phyloP scores from a whole-genome alignment of 2,329 filamentous ascomycete genomes.

The Domatiomyces catenatus region DNA sequence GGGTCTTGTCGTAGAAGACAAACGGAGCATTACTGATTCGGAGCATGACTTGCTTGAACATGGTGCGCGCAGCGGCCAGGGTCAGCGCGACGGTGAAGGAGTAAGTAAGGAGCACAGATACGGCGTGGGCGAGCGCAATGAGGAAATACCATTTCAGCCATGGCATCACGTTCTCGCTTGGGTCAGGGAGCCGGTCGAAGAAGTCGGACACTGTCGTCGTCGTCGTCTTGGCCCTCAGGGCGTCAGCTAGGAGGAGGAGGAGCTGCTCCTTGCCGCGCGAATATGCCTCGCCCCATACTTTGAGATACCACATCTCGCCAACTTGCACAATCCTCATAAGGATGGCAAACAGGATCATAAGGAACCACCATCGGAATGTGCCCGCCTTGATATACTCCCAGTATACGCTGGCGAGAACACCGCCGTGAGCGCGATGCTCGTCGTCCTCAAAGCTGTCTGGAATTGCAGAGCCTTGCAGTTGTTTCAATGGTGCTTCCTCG shows the following conservation, averaged over 20 bases:
- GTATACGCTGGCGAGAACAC: constrained; percentile 61
- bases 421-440: constrained; percentile 57
- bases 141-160: constrained; percentile 60
- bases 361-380: constrained; percentile 55
- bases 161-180: constrained; percentile 49
- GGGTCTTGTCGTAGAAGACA: constrained; percentile 80
- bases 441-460: constrained; percentile 68
- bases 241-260: constrained; percentile 13
- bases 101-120: constrained; percentile 47
- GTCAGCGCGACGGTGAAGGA: constrained; percentile 60
- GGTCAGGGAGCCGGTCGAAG: constrained; percentile 46
- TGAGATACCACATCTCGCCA: constrained; percentile 67
- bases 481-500: constrained; percentile 11
- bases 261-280: constrained; percentile 22
- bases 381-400: constrained; percentile 77
- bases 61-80: constrained; percentile 57
- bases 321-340: constrained; percentile 36
- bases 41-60: constrained; percentile 59
- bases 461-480: constrained; percentile 33
- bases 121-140: constrained; percentile 46
- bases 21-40: constrained; percentile 68
- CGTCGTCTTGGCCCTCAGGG: constrained; percentile 9
- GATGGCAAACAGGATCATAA: constrained; percentile 42
- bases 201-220: constrained; percentile 19
- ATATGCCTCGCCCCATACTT: constrained; percentile 74